A percentile compares a stretch with the other conserved stretches of the same genome.
These are phyloP conservation scores for Tolypocladium endophyticum DNA, from an alignment of 2,329 filamentous ascomycete species.

Conservation along the genomic window DNA sequence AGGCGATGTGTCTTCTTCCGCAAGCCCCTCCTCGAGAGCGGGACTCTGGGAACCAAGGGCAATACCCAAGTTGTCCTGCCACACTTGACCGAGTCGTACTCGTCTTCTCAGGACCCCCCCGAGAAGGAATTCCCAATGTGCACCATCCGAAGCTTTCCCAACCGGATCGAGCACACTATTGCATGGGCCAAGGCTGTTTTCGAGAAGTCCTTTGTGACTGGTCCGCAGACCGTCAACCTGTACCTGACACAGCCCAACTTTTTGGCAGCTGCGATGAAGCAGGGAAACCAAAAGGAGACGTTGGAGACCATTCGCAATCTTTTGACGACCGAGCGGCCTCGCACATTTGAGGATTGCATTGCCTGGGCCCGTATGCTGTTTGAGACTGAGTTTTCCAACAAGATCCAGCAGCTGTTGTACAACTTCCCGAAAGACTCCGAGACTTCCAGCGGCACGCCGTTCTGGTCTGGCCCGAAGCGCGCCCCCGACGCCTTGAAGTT, in stretches of 20 bases:
- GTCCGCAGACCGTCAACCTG: conserved; percentile 86
- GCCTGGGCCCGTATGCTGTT: conserved; percentile 91
- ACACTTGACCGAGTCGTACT: conserved; percentile 89
- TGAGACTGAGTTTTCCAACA: conserved; percentile 94
- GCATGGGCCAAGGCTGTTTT: conserved; percentile 96
- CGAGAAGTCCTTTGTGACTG: conserved; percentile 86
- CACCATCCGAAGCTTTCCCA: conserved; percentile 92
- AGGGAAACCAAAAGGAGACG: conserved; percentile 90
- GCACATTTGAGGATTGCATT: conserved; percentile 92
- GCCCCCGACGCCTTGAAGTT: conserved; percentile 89
- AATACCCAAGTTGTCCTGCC: conserved; percentile 96
- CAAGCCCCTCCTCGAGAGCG: conserved; percentile 91
- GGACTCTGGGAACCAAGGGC: conserved; percentile 96
- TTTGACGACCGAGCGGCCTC: conserved; percentile 81
- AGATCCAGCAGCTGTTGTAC: conserved; percentile 87
- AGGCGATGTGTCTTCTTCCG: conserved; percentile 96
- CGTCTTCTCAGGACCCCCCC: conserved; percentile 85
- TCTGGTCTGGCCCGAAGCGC: conserved; percentile 98
- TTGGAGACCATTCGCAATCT: conserved; percentile 84
- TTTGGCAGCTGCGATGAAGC: conserved; percentile 75
- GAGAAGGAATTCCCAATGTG: conserved; percentile 99
- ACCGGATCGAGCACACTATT: conserved; percentile 97
- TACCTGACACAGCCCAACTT: conserved; percentile 91
- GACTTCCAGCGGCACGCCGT: conserved; percentile 79
- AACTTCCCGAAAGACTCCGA: conserved; percentile 94